Evolutionary conservation across 768 basidiomycete species (phyloP).

Genomic region (Leccinum ochraceum): DNA sequence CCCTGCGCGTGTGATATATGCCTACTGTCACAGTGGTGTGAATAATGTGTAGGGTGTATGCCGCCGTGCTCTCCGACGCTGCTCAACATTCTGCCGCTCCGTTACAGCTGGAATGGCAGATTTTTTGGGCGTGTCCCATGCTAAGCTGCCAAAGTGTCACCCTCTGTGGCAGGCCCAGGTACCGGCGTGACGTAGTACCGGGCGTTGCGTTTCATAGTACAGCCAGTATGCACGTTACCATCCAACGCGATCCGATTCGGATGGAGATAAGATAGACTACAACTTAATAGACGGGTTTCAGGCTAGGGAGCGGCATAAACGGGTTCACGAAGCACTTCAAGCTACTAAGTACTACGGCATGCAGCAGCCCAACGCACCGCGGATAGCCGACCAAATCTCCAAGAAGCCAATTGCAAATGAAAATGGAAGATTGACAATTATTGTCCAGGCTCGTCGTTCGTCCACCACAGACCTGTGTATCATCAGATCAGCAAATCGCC

Average conservation of each 20-base stretch:
- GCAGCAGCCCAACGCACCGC: slow-evolving; percentile 18
- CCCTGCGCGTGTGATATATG: slow-evolving; percentile 10
- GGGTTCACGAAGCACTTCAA: neutral
- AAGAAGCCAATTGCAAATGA: slow-evolving; percentile 14
- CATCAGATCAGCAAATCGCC: slow-evolving; percentile 9
- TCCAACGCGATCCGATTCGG: neutral
- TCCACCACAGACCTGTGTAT: slow-evolving; percentile 9
- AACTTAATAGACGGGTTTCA: slow-evolving; percentile 13
- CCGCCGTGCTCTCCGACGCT: neutral
- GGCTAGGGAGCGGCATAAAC: slow-evolving; percentile 5
- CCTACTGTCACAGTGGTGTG: slow-evolving; percentile 10
- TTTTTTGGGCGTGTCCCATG: neutral
- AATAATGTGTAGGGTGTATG: neutral
- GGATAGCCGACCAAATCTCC: slow-evolving; percentile 25
- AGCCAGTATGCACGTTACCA: neutral
- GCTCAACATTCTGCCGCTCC: neutral
- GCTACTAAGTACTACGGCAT: neutral
- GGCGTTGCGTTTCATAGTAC: slow-evolving; percentile 2
- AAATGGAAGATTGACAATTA: slow-evolving; percentile 13
- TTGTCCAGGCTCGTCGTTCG: slow-evolving; percentile 9
- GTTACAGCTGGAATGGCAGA: neutral
- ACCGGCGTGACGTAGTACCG: neutral
- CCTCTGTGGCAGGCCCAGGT: slow-evolving; percentile 4
- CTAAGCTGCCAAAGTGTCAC: slow-evolving; percentile 7
- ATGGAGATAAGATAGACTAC: slow-evolving; percentile 11